phyloP scores from a whole-genome alignment of 495 filamentous ascomycete species.

The Gamarada debralockiae region DNA sequence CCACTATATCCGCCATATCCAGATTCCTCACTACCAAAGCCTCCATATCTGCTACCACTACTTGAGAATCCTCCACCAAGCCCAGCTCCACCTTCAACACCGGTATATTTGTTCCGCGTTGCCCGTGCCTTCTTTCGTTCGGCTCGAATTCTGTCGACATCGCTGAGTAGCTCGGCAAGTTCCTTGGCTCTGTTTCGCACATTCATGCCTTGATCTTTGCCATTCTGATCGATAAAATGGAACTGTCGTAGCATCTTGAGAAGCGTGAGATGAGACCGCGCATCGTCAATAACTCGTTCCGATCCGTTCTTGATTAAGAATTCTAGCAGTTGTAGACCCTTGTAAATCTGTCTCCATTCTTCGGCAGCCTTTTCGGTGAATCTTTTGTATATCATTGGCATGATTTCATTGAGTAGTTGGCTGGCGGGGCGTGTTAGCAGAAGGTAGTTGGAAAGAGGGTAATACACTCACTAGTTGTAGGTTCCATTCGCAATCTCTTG shows the following conservation, averaged over 20 bases:
- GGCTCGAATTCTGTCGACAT: constrained; percentile 87
- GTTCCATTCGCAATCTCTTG: constrained; percentile 98
- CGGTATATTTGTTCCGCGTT: constrained; percentile 90
- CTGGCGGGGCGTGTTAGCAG: constrained; percentile 41
- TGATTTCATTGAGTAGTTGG: constrained; percentile 97
- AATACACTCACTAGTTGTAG: constrained; percentile 82
- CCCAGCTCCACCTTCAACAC: constrained; percentile 78
- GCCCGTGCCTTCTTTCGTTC: constrained; percentile 91
- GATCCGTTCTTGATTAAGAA: constrained; percentile 98
- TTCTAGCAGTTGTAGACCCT: constrained; percentile 92
- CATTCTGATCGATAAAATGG: constrained; percentile 93
- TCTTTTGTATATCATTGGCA: constrained; percentile 99
- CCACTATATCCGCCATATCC: constrained; percentile 84
- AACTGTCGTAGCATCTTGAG: constrained; percentile 99
- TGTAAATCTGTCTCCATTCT: constrained; percentile 99
- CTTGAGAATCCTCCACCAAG: constrained; percentile 46
- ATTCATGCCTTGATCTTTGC: constrained; percentile 97
- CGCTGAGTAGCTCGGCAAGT: constrained; percentile 84
- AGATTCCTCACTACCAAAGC: constrained; percentile 73
- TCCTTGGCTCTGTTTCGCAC: constrained; percentile 96
- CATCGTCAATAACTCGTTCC: constrained; percentile 96
- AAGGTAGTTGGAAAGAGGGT: background rate
- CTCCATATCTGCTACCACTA: constrained; percentile 64
- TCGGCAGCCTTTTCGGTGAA: constrained; percentile 98
- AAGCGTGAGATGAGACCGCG: constrained; percentile 87